A percentile compares a stretch with the other conserved stretches of the same genome.
Conservation (phyloP, 202 grass and related monocot species). For the Sporobolus alterniflorus region DNA sequence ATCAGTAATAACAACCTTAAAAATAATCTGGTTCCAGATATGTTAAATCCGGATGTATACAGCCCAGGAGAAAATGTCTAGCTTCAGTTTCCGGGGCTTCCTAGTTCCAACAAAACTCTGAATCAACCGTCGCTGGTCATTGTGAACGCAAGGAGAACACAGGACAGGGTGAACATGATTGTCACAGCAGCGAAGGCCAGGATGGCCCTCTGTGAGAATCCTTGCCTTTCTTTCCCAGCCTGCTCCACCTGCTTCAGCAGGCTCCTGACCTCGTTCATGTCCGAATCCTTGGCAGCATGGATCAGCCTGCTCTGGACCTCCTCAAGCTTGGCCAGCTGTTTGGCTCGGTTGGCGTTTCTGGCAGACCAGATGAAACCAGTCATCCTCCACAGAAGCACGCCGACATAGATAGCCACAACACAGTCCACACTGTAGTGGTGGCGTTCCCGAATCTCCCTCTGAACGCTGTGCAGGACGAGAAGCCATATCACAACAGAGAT, state of each 20-base stretch:
- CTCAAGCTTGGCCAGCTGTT: slow-evolving; percentile 68
- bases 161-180: slow-evolving; percentile 66
- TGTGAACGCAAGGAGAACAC: slow-evolving; percentile 70
- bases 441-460: slow-evolving; percentile 83
- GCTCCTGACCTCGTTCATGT: slow-evolving; percentile 63
- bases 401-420: slow-evolving; percentile 81
- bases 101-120: not conserved
- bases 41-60: not conserved
- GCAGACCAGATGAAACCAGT: slow-evolving; percentile 84
- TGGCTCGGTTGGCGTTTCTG: slow-evolving; percentile 39
- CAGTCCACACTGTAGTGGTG: slow-evolving; percentile 92
- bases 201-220: slow-evolving; percentile 56
- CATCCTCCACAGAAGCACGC: slow-evolving; percentile 86
- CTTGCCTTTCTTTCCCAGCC: slow-evolving; percentile 57
- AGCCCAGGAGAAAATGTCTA: not conserved
- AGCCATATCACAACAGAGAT: slow-evolving; percentile 79
- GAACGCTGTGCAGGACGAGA: slow-evolving; percentile 77
- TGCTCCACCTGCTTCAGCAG: slow-evolving; percentile 81
- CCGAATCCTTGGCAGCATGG: slow-evolving; percentile 76
- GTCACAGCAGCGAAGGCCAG: slow-evolving; percentile 57
- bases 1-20: not conserved
- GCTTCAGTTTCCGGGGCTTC: slow-evolving; percentile 2
- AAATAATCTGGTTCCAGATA: not conserved
- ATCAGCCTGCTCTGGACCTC: slow-evolving; percentile 60
- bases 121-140: slow-evolving; percentile 83